These are phyloP conservation scores for Ceriops decandra DNA, from an alignment of 345 rosid genomes.

Conservation along the genomic window DNA sequence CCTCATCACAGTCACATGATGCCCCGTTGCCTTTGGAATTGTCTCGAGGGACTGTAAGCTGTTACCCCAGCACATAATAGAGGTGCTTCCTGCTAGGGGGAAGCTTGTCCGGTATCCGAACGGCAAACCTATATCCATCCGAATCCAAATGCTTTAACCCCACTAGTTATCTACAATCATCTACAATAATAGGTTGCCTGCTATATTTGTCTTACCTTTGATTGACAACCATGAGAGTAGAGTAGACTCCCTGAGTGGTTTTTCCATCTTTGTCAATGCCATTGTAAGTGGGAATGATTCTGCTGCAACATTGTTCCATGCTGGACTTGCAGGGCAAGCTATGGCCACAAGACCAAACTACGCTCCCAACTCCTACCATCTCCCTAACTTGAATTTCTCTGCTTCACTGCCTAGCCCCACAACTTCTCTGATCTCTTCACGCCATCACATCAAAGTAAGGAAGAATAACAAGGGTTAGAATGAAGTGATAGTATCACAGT, in stretches of 20 bases:
- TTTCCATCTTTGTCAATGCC: constrained; percentile 49
- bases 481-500: too few relatives aligned
- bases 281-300: constrained; percentile 55
- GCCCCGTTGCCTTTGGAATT: constrained; percentile 55
- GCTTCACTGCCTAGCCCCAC: constrained; percentile 60
- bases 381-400: constrained; percentile 50
- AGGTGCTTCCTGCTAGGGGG: constrained; percentile 46
- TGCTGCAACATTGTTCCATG: constrained; percentile 54
- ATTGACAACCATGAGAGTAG: constrained; percentile 46
- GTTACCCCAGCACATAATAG: constrained; percentile 51
- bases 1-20: constrained; percentile 54
- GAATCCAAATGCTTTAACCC: too few relatives aligned
- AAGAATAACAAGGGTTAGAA: neutral
- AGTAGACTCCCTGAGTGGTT: constrained; percentile 56
- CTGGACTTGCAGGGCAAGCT: constrained; percentile 49
- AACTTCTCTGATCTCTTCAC: constrained; percentile 78
- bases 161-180: too few relatives aligned
- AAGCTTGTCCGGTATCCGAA: constrained; percentile 45
- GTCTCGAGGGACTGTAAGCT: constrained; percentile 52
- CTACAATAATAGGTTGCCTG: too few relatives aligned
- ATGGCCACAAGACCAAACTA: constrained; percentile 52
- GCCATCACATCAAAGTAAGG: constrained; percentile 33
- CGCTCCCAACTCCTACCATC: constrained; percentile 54
- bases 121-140: constrained; percentile 38
- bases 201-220: constrained; percentile 42